phyloP scores from a whole-genome alignment of 139 green algal species.

The Spirogloea muscicola region DNA sequence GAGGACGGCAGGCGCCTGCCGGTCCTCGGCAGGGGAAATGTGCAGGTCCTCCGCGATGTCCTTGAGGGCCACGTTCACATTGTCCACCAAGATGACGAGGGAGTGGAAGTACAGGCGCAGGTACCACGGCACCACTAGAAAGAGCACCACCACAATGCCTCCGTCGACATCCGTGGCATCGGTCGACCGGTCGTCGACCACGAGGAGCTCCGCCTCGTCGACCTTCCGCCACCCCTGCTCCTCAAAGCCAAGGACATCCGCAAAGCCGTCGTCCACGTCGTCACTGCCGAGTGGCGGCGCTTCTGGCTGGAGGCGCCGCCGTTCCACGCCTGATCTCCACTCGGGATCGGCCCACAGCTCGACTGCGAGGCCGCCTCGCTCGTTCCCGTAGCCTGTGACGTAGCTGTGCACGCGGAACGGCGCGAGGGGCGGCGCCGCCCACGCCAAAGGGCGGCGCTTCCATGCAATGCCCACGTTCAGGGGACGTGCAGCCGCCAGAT shows the following conservation, averaged over 20 bases:
- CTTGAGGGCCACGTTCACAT: conserved; percentile 7
- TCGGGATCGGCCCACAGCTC: neutral
- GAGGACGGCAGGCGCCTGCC: conserved; percentile 52
- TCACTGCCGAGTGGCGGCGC: no score
- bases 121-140: conserved; percentile 74
- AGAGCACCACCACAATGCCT: conserved; percentile 10
- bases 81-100: conserved; percentile 64
- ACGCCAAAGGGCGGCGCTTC: neutral
- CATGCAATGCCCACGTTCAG: conserved; percentile 21
- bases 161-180: neutral
- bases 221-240: neutral
- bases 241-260: neutral
- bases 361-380: conserved; percentile 34
- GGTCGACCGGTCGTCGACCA: neutral
- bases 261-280: neutral
- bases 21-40: conserved; percentile 51
- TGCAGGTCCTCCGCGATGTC: conserved; percentile 3
- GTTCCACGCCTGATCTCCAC: no score
- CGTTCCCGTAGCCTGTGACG: conserved; percentile 42
- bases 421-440: conserved; percentile 5
- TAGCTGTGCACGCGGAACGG: conserved; percentile 27
- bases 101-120: conserved; percentile 68
- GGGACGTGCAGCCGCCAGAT: neutral
- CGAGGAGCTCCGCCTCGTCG: neutral
- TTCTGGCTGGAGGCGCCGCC: no score